Conservation (phyloP, 1,284 basidiomycete species). For the Apiotrichum veenhuisii region DNA sequence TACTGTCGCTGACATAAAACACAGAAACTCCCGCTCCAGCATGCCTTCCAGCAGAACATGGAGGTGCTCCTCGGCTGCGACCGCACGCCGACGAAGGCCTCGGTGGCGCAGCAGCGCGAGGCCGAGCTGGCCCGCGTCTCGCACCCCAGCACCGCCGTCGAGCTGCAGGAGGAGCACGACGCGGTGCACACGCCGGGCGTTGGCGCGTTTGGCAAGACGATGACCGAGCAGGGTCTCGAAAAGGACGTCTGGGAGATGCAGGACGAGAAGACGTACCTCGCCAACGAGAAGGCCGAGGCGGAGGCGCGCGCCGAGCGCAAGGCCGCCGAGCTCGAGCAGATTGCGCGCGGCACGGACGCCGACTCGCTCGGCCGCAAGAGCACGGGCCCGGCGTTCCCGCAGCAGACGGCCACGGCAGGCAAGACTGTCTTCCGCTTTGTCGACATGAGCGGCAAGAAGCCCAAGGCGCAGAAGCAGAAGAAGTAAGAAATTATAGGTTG, state of each 20-base stretch:
- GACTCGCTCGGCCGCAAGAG: neutral
- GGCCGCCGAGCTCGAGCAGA: conserved; percentile 5
- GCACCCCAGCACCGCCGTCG: conserved; percentile 33
- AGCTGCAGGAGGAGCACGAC: conserved; percentile 41
- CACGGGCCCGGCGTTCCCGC: neutral
- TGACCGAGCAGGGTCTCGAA: conserved; percentile 26
- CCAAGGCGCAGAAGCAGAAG: conserved; percentile 2
- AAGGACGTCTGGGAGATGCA: conserved; percentile 44
- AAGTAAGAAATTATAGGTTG: conserved; percentile 5
- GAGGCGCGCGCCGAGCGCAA: conserved; percentile 9
- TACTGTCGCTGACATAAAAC: conserved; percentile 18
- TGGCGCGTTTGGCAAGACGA: conserved; percentile 33
- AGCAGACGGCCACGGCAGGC: neutral
- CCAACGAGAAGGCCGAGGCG: conserved; percentile 11
- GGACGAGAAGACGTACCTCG: conserved; percentile 24
- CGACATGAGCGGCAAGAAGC: conserved; percentile 15
- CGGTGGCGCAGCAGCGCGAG: conserved; percentile 2
- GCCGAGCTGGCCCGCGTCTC: conserved; percentile 21
- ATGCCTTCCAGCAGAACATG: conserved; percentile 43
- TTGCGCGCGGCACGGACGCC: neutral
- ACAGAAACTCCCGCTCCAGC: conserved; percentile 40
- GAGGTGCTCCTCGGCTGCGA: conserved; percentile 40
- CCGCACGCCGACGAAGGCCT: conserved; percentile 12
- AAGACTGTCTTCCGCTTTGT: conserved; percentile 19
- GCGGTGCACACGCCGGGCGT: conserved; percentile 27